These are phyloP conservation scores for Excoecaria cochinchinensis DNA, from an alignment of 345 rosid species.

Conservation along the genomic window DNA sequence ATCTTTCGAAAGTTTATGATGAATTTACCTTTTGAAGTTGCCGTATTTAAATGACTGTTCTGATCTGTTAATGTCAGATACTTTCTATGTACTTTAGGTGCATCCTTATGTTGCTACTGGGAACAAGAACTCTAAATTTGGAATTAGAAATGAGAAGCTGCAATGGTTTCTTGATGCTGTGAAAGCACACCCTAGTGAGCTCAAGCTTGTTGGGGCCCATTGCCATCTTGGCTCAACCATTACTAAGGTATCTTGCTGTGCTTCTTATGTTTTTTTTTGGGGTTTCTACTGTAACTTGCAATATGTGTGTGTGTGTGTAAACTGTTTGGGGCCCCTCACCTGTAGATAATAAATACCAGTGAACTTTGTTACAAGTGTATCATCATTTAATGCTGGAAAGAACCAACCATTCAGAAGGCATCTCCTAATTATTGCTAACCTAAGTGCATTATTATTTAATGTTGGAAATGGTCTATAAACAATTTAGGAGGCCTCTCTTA, in stretches of 20 bases:
- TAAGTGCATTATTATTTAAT: background rate
- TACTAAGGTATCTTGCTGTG: slow-evolving; percentile 58
- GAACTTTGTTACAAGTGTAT: background rate
- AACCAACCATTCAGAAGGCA: background rate
- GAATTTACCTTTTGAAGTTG: background rate
- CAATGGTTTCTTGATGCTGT: slow-evolving; percentile 98
- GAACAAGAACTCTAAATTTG: slow-evolving; percentile 96
- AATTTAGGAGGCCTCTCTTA: background rate
- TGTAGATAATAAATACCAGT: background rate
- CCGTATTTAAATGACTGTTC: background rate
- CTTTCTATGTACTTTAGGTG: slow-evolving; percentile 45
- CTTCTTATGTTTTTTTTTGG: background rate
- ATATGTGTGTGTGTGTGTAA: background rate
- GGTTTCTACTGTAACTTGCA: background rate
- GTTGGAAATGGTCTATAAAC: background rate
- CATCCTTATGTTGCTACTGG: slow-evolving; percentile 99
- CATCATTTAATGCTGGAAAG: background rate
- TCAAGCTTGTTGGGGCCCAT: slow-evolving; percentile 94
- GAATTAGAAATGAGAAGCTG: slow-evolving; percentile 96
- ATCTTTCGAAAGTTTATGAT: background rate
- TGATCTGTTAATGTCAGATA: background rate
- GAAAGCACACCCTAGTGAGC: slow-evolving; percentile 78
- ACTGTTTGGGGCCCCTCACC: background rate
- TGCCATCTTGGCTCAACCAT: slow-evolving; percentile 99
- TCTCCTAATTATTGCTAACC: background rate